Evolutionary conservation across 2,329 filamentous ascomycete species (phyloP), one percentile per base, ranked within the genome.

Genomic region (Clonostachys rosea): DNA sequence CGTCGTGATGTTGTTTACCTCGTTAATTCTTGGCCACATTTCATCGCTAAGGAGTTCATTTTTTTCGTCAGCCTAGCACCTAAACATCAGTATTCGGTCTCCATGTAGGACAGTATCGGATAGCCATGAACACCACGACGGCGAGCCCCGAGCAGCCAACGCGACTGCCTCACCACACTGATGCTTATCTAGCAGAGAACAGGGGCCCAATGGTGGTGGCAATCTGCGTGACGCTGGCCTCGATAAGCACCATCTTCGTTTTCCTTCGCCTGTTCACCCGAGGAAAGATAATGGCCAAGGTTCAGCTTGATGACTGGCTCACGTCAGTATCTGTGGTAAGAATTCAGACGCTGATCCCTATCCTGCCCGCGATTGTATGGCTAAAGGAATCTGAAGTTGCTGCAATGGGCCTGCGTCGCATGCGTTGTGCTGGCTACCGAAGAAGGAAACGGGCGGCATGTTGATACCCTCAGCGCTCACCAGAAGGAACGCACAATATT

Each of bases 161-260:
- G 18, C 14, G 43, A 34, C 45, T 35, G 33, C 45, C 49, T 17
- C 49, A 50, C 41, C 40, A 47, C 3, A 48, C 49, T 1, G 30
- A 34, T 6, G 46, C 36, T 16, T 50, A 50, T n/a, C 64, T 65
- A 3, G 58, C 53, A 40, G 66, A 64, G 52, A 43, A 47, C 30
- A 49, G 45, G 40, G 47, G 42, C 3, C 47, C 47, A 14, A 17
- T 46, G 14, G 34, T 51, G 30, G 43, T 50, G 8, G 41, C 44
- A 9, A n/a, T 50, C 18, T 49, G 47, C 35, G 47, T 49, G 3
- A 10, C 47, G 8, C 49, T 53, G 33, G 44, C 51, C 17, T 35
- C 41, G 6, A 46, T 47, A 13, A 36, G 51, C 10, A 42, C 50
- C 33, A 45, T 47, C 40, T 56, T 54, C 48, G 47, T 51, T 11